Conservation (phyloP, 1,139 yeast species). For the Candida anutae region DNA sequence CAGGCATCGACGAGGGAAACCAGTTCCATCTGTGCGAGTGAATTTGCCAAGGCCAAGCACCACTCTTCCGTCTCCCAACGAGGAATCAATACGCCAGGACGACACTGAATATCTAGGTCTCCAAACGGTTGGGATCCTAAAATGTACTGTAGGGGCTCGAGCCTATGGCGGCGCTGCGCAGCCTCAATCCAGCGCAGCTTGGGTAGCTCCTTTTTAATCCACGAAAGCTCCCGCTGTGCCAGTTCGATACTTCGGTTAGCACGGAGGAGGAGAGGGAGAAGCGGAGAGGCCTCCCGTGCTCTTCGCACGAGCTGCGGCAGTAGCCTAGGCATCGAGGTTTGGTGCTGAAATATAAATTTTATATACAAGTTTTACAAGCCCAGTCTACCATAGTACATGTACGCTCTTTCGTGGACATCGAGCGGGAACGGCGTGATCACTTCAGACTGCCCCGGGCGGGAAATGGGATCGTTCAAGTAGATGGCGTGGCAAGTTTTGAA, state of each 20-base stretch:
- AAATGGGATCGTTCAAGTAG: slow-evolving; percentile 91
- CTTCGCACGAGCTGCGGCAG: slow-evolving; percentile 19
- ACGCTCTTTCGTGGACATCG: slow-evolving; percentile 87
- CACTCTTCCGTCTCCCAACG: slow-evolving; percentile 97
- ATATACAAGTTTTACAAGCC: slow-evolving; percentile 39
- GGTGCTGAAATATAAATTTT: no score
- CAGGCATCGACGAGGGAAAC: slow-evolving; percentile 60
- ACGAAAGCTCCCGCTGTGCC: slow-evolving; percentile 29
- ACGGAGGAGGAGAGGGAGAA: slow-evolving; percentile 26
- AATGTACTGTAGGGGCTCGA: slow-evolving; percentile 74
- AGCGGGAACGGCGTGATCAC: slow-evolving; percentile 85
- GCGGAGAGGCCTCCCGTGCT: slow-evolving; percentile 19
- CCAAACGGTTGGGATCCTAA: slow-evolving; percentile 88
- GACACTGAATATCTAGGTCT: slow-evolving; percentile 48
- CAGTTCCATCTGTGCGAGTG: slow-evolving; percentile 1
- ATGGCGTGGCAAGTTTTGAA: slow-evolving; percentile 92
- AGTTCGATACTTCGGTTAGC: slow-evolving; percentile 21
- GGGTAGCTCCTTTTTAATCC: slow-evolving; percentile 38
- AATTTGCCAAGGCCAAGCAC: slow-evolving; percentile 38
- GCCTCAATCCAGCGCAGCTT: slow-evolving; percentile 27
- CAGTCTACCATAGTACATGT: slow-evolving; percentile 85
- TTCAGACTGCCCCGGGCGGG: slow-evolving; percentile 95
- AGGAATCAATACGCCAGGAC: slow-evolving; percentile 71
- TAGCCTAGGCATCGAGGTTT: slow-evolving; percentile 25
- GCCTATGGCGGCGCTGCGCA: slow-evolving; percentile 29